A percentile compares a stretch with the other conserved stretches of the same genome.
Evolutionary conservation across 1,284 basidiomycete species (phyloP).

Genomic region (Ceratobasidium papillatum): DNA sequence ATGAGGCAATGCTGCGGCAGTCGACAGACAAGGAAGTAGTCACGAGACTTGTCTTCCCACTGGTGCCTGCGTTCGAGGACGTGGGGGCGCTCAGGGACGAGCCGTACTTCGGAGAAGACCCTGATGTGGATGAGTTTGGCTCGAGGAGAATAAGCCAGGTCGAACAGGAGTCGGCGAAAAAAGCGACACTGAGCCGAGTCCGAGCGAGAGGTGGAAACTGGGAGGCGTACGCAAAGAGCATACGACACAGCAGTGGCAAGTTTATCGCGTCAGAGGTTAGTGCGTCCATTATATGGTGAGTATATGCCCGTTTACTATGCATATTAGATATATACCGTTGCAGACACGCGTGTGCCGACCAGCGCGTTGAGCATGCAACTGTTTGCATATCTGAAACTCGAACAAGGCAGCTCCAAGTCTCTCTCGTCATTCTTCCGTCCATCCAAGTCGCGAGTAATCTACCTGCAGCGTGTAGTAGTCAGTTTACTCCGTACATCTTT

Average conservation of each 20-base stretch:
- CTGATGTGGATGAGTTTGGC: neutral
- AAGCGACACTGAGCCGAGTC: slow-evolving; percentile 4
- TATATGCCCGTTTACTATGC: neutral
- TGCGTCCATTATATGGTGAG: neutral
- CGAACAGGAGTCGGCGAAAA: slow-evolving; percentile 25
- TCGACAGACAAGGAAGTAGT: neutral
- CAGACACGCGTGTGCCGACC: neutral
- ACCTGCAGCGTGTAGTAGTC: neutral
- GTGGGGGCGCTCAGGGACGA: slow-evolving; percentile 13
- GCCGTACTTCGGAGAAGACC: slow-evolving; percentile 25
- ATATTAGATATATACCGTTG: slow-evolving; percentile 2
- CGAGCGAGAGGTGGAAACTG: slow-evolving; percentile 13
- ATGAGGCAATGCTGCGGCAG: slow-evolving; percentile 20
- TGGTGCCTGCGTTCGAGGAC: slow-evolving; percentile 14
- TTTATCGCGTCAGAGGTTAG: slow-evolving; percentile 20
- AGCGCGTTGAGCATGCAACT: neutral
- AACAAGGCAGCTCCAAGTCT: neutral
- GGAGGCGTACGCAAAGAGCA: slow-evolving; percentile 14
- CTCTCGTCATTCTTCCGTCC: slow-evolving; percentile 31
- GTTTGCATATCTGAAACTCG: slow-evolving; percentile 6
- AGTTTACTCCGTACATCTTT: neutral
- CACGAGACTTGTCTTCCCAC: slow-evolving; percentile 30
- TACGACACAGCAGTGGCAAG: neutral
- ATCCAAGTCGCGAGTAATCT: neutral
- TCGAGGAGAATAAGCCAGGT: neutral